Evolutionary conservation across 2,329 filamentous ascomycete genomes (phyloP).

Genomic region (Talaromyces pinophilus): DNA sequence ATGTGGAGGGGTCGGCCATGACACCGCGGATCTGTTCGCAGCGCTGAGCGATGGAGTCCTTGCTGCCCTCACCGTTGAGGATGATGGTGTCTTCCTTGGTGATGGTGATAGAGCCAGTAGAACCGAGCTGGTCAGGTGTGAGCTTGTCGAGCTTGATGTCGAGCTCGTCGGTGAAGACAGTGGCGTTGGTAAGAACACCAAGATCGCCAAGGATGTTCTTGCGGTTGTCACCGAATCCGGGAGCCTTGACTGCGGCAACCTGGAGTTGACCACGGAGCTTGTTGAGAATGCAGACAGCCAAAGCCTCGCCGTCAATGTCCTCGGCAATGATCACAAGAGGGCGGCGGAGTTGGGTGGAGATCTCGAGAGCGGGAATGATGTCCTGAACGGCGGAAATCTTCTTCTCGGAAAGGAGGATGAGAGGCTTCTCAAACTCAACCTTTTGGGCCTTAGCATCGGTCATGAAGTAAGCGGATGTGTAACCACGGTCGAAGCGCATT

Average conservation of each 20-base stretch:
- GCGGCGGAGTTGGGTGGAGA: conserved; percentile 90
- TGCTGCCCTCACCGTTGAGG: conserved; percentile 93
- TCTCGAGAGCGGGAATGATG: conserved; percentile 96
- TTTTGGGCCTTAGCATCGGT: conserved; percentile 98
- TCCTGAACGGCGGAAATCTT: conserved; percentile 99
- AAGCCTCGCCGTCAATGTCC: conserved; percentile 97
- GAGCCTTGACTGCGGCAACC: conserved; percentile 97
- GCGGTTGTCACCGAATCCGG: conserved; percentile 99
- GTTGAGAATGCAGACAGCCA: conserved; percentile 99
- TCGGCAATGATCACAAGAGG: conserved; percentile 98
- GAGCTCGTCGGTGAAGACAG: conserved; percentile 97
- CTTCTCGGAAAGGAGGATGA: conserved; percentile 99
- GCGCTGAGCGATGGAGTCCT: conserved; percentile 89
- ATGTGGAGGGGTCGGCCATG: conserved; percentile 89
- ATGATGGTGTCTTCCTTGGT: conserved; percentile 99
- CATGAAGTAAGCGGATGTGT: conserved; percentile 99
- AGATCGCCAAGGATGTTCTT: conserved; percentile 99
- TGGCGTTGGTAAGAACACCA: conserved; percentile 92
- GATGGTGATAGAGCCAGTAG: conserved; percentile 97
- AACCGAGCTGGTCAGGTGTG: conserved; percentile 91
- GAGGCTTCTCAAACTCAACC: conserved; percentile 99
- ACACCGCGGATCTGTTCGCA: conserved; percentile 99
- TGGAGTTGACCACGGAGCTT: conserved; percentile 99
- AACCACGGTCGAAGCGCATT: conserved; percentile 99
- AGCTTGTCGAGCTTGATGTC: conserved; percentile 99